A percentile compares a stretch with the other conserved stretches of the same genome.
phyloP scores from a whole-genome alignment of 2,329 filamentous ascomycete genomes.

The Penicillium sp. region DNA sequence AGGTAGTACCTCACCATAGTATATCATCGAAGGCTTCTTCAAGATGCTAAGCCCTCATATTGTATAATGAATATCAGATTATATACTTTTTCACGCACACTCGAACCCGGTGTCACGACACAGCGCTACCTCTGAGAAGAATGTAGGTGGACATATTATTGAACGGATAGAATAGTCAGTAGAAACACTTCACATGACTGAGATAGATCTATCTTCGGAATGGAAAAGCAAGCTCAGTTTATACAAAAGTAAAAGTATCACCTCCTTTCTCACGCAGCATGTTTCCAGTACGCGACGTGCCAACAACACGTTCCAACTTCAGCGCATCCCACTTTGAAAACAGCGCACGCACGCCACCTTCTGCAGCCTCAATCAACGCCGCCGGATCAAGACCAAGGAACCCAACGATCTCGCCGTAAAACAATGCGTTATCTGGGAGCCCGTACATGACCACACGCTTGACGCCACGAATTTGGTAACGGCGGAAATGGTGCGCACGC shows the following conservation, averaged over 20 bases:
- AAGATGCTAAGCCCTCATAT: no score
- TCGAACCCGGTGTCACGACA: no score
- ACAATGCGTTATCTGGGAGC: slow-evolving; percentile 76
- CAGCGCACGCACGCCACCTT: slow-evolving; percentile 57
- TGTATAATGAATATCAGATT: no score
- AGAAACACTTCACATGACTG: no score
- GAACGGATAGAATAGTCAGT: no score
- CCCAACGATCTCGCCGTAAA: slow-evolving; percentile 46
- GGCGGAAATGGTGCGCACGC: slow-evolving; percentile 91
- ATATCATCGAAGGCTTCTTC: no score
- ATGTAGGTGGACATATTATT: no score
- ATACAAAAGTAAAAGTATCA: slow-evolving; percentile 95
- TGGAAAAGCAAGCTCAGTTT: slow-evolving; percentile 25
- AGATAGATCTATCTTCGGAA: no score
- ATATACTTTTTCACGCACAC: no score
- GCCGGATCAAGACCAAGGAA: slow-evolving; percentile 41
- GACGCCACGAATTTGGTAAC: slow-evolving; percentile 80
- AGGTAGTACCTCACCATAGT: no score
- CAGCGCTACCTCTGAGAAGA: no score
- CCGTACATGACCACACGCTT: slow-evolving; percentile 85
- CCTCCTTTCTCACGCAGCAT: slow-evolving; percentile 78
- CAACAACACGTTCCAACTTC: slow-evolving; percentile 84
- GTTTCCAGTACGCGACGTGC: slow-evolving; percentile 72
- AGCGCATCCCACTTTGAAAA: slow-evolving; percentile 90
- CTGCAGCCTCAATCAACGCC: slow-evolving; percentile 57